Evolutionary conservation across 1,139 yeast genomes (phyloP).

Genomic region (Geotrichum fermentans): DNA sequence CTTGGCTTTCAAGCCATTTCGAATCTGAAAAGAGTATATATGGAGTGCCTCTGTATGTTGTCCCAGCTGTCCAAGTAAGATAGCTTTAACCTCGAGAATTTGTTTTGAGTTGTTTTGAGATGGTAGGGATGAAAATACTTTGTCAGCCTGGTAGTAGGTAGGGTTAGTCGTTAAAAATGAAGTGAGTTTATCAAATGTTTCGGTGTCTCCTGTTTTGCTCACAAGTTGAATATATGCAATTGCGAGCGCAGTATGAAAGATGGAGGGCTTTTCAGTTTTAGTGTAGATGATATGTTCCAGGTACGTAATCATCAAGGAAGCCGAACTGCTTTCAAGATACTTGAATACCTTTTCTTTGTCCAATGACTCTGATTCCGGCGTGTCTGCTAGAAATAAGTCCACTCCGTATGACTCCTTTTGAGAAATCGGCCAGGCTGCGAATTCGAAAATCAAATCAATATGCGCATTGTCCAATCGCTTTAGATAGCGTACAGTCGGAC

Average conservation of each 20-base stretch:
- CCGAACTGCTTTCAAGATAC: slow-evolving; percentile 36
- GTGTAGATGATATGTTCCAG: slow-evolving; percentile 56
- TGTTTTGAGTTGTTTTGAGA: slow-evolving; percentile 2
- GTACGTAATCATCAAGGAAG: slow-evolving; percentile 47
- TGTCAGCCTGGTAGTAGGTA: slow-evolving; percentile 36
- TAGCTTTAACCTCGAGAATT: slow-evolving; percentile 47
- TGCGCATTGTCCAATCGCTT: slow-evolving; percentile 53
- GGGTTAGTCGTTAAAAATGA: slow-evolving; percentile 31
- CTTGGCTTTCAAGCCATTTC: slow-evolving; percentile 56
- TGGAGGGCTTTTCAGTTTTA: slow-evolving; percentile 43
- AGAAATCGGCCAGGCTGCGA: slow-evolving; percentile 52
- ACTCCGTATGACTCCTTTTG: slow-evolving; percentile 43
- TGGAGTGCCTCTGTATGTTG: slow-evolving; percentile 63
- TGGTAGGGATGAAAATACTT: slow-evolving; percentile 34
- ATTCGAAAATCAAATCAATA: slow-evolving; percentile 55
- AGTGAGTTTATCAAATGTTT: slow-evolving; percentile 27
- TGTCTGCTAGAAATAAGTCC: slow-evolving; percentile 62
- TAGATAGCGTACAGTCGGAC: slow-evolving; percentile 58
- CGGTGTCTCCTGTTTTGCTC: slow-evolving; percentile 19
- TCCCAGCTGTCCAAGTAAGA: slow-evolving; percentile 55
- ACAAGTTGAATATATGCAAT: slow-evolving; percentile 49
- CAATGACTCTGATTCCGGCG: slow-evolving; percentile 57
- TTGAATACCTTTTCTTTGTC: slow-evolving; percentile 52
- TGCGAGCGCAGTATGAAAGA: slow-evolving; percentile 52
- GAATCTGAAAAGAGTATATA: slow-evolving; percentile 55